These are phyloP conservation scores for Hanseniaspora thailandica DNA, from an alignment of 805 yeast species.

Conservation along the genomic window DNA sequence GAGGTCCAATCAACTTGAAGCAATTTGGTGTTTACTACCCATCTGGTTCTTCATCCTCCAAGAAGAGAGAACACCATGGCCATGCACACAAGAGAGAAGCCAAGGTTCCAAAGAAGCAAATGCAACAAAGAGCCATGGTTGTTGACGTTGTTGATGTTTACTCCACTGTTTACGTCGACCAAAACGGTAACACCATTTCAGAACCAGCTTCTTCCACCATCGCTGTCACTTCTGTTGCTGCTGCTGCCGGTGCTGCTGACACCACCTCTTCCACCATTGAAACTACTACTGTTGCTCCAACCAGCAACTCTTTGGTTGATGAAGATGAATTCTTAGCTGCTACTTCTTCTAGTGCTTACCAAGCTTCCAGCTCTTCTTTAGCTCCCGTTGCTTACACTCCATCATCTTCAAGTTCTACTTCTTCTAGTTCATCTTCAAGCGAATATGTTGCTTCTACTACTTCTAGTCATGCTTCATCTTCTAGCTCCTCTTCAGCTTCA, in stretches of 20 bases:
- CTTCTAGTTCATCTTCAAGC: conserved; percentile 21
- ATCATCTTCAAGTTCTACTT: conserved; percentile 19
- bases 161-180: conserved; percentile 61
- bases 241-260: conserved; percentile 22
- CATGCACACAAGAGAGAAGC: conserved; percentile 17
- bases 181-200: conserved; percentile 33
- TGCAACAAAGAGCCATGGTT: conserved; percentile 48
- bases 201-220: conserved; percentile 22
- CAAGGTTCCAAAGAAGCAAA: conserved; percentile 34
- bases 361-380: conserved; percentile 22
- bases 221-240: conserved; percentile 17
- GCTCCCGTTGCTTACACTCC: conserved; percentile 16
- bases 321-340: conserved; percentile 13
- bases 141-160: conserved; percentile 62
- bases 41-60: conserved; percentile 33
- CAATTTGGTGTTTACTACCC: conserved; percentile 83
- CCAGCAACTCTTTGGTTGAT: conserved; percentile 16
- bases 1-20: conserved; percentile 57
- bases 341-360: conserved; percentile 18
- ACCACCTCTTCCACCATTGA: conserved; percentile 18
- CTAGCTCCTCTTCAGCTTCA: conserved; percentile 20
- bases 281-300: conserved; percentile 22
- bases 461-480: conserved; percentile 14
- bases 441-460: conserved; percentile 16
- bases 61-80: conserved; percentile 37